Evolutionary conservation across 1,284 basidiomycete genomes (phyloP), one percentile per base, ranked within the genome.

Genomic region (Puccinia horiana): DNA sequence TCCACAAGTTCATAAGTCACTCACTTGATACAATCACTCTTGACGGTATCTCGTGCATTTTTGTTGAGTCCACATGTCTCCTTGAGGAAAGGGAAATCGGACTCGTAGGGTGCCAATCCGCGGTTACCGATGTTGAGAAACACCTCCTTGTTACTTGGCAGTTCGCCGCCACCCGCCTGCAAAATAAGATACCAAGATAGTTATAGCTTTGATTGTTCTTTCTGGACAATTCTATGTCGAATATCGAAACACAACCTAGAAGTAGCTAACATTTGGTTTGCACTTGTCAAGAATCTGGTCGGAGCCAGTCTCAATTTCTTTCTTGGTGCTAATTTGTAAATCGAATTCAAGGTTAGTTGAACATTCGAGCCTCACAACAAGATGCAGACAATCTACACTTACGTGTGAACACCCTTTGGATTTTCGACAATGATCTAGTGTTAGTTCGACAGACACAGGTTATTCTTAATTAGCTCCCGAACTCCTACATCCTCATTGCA

Each of bases 31-130:
- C 65, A 69, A 47, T 69, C 65, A n/a, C 29, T n/a, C 40, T 47
- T 69, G 12, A 26, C 23, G 16, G 26, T 69, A 23, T 69, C 42
- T 16, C 42, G 65, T 14, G 65, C 65, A 23, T 47, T 47, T 42
- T 42, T 47, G 42, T 47, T 69, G 1, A 69, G 65, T 69, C 65
- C 65, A 69, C 65, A 69, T 23, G 42, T 29, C 47, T 69, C 65
- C 26, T 69, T 69, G 65, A 44, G 65, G 42, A 47, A 29, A n/a
- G 65, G 65, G 65, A 69, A 69, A 37, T 69, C 65, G 42, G 65
- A 69, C n/a, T 69, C 42, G 35, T 69, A 69, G 6, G 14, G n/a
- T n/a, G 6, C 40, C 37, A 11, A 16, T 6, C 65, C 65, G n/a
- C 65, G 65, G 18, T 69, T 69, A 3, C 65, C 65, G 23, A 69